Base-by-base conservation (phyloP, 805 yeast species). In the Scheffersomyces lignosus region DNA sequence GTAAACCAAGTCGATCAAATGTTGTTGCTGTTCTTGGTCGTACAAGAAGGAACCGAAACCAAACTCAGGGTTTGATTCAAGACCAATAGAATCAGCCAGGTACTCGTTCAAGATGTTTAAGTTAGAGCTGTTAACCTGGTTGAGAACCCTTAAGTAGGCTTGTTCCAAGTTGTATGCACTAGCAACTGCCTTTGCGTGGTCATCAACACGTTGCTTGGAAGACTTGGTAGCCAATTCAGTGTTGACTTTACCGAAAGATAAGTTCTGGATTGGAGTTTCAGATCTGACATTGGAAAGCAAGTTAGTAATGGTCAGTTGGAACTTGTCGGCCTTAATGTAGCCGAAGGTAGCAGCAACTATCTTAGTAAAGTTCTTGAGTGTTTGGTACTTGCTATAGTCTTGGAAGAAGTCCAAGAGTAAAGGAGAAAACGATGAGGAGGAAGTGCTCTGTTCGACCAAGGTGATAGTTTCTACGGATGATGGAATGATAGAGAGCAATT, bases 31-130 rank as follows among this genome's bases (percentile, higher is more conserved):
- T 47, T 79, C 79, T 49, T 78, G 75, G 26, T 65, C 64, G 34
- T 74, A 77, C 48, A 89, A 62, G 56, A 72, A 88, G 18, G 77
- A 65, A 60, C 98, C 98, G 48, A 76, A 87, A 6, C 96, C 96
- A 54, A 69, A 90, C 62, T 89, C 97, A 16, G 97, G 98, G 34
- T 80, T 76, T 14, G 79, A 54, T 23, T 64, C 61, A 10, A 41
- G 35, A 3, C 78, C 77, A 34, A 68, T 64, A 29, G 71, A 65
- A 24, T 65, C 62, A 16, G 74, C 68, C 13, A 71, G 49, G 47
- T 62, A 76, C 37, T 81, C 80, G 60, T 87, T 83, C 56, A 85
- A 68, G 25, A 89, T 62, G 35, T 74, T 68, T 43, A 86, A 66
- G 37, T 77, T 70, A 5, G 70, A 57, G 13, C 72, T 62, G 54